A percentile compares a stretch with the other conserved stretches of the same genome.
phyloP scores from a whole-genome alignment of 805 yeast genomes.

The Lachancea fermentati region DNA sequence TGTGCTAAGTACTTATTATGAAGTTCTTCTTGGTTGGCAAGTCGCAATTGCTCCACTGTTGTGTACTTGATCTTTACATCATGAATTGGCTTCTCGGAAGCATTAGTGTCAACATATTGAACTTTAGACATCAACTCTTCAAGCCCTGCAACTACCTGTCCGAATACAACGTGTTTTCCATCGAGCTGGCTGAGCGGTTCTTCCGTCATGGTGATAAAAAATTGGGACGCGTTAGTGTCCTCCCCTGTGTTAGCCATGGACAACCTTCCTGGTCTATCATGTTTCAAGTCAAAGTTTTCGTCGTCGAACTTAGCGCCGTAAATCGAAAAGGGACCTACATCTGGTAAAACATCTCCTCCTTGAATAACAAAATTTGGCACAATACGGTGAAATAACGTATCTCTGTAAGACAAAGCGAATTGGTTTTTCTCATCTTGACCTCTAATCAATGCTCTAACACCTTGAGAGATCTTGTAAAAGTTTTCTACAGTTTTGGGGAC shows the following conservation, averaged over 20 bases:
- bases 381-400: slow-evolving; percentile 67
- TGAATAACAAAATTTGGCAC: slow-evolving; percentile 73
- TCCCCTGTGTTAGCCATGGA: slow-evolving; percentile 68
- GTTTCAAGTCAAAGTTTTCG: slow-evolving; percentile 67
- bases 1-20: slow-evolving; percentile 22
- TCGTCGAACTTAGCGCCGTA: slow-evolving; percentile 70
- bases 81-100: slow-evolving; percentile 37
- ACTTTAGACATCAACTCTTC: slow-evolving; percentile 52
- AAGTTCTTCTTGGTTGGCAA: slow-evolving; percentile 15
- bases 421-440: slow-evolving; percentile 24
- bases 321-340: slow-evolving; percentile 75
- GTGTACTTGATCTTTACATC: slow-evolving; percentile 38
- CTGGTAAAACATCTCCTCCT: slow-evolving; percentile 81
- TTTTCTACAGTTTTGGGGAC: slow-evolving; percentile 61
- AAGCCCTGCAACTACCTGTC: slow-evolving; percentile 65
- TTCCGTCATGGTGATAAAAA: slow-evolving; percentile 53
- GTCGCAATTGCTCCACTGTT: slow-evolving; percentile 26
- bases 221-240: slow-evolving; percentile 65
- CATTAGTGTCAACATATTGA: slow-evolving; percentile 48
- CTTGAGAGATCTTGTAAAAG: slow-evolving; percentile 46
- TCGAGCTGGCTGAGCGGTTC: slow-evolving; percentile 42
- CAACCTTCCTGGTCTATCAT: slow-evolving; percentile 61
- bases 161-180: slow-evolving; percentile 69
- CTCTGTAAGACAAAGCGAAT: slow-evolving; percentile 41
- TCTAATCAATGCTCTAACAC: slow-evolving; percentile 33